These are phyloP conservation scores for Catharanthus roseus DNA, from an alignment of 257 asterid genomes.

Conservation along the genomic window DNA sequence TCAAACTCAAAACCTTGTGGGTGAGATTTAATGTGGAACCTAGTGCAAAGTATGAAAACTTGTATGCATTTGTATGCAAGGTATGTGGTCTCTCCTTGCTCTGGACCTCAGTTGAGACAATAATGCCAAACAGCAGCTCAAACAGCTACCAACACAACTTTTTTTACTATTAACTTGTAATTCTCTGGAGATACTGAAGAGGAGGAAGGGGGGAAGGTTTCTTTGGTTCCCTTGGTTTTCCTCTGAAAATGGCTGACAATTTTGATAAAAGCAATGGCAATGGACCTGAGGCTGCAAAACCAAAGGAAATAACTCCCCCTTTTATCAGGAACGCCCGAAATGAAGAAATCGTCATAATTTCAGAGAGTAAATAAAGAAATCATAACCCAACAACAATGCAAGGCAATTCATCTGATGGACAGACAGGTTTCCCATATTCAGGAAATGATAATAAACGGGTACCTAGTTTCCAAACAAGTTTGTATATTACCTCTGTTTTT, in stretches of 20 bases:
- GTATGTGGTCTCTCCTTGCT: too few species aligned
- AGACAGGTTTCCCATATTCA: neutral
- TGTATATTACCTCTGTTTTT: constrained; percentile 50
- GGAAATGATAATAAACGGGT: neutral
- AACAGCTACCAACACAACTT: constrained; percentile 55
- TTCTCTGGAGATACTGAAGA: constrained; percentile 32
- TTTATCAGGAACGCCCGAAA: neutral
- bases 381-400: neutral
- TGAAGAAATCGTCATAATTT: neutral
- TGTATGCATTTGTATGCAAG: too few species aligned
- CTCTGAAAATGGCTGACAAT: constrained; percentile 51
- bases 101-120: constrained; percentile 18
- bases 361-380: neutral
- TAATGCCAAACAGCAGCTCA: constrained; percentile 76
- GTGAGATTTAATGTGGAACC: too few species aligned
- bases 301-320: neutral
- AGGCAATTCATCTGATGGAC: neutral
- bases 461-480: neutral
- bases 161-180: constrained; percentile 53
- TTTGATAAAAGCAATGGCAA: constrained; percentile 46
- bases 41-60: too few species aligned
- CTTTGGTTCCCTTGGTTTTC: constrained; percentile 50
- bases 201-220: constrained; percentile 26
- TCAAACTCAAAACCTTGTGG: too few species aligned
- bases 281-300: constrained; percentile 45